Evolutionary conservation across 1,139 yeast genomes (phyloP), one percentile per base, ranked within the genome.

Genomic region (Kodamaea sp.): DNA sequence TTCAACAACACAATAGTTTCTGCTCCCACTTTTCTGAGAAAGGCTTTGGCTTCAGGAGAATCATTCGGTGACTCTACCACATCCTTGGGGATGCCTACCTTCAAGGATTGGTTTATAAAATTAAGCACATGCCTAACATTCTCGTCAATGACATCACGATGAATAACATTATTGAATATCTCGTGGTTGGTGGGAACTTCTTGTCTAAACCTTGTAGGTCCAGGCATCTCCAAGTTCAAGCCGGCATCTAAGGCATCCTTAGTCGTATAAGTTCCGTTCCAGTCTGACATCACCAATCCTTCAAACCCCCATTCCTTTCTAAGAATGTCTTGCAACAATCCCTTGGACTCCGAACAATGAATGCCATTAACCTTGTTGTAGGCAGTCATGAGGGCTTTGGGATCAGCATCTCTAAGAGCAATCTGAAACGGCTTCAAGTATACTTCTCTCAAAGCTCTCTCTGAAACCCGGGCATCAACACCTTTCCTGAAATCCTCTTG

Each of bases 201-300:
- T 23, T 66, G 63, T 57, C 83, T 63, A 57, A 68, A 67, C 31
- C 66, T 53, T 19, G 80, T 56, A 7, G 79, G 77, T 25, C 84
- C 84, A 1, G 84, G 85, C 80, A 78, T 78, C 51, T 78, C 84
- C 43, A 79, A 55, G 48, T 76, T 80, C 37, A 78, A 56, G n/a
- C 83, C 83, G 24, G 76, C 76, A 35, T 70, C 68, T 37, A 78
- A 53, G 14, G 78, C 57, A 22, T 63, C 68, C 37, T 64, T 66
- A 24, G 62, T 61, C 19, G 79, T 64, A 48, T 73, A 77, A n/a
- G 72, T 69, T 34, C 84, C 85, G 51, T 53, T 74, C 85, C 84
- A 79, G 54, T 79, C 85, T 19, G 79, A 71, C 78, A 79, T 76
- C 24, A 71, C 57, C 39, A 72, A 56, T 16, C 84, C 84, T 19